Evolutionary conservation across 441 rosid species (phyloP).

Genomic region (Breynia disticha): DNA sequence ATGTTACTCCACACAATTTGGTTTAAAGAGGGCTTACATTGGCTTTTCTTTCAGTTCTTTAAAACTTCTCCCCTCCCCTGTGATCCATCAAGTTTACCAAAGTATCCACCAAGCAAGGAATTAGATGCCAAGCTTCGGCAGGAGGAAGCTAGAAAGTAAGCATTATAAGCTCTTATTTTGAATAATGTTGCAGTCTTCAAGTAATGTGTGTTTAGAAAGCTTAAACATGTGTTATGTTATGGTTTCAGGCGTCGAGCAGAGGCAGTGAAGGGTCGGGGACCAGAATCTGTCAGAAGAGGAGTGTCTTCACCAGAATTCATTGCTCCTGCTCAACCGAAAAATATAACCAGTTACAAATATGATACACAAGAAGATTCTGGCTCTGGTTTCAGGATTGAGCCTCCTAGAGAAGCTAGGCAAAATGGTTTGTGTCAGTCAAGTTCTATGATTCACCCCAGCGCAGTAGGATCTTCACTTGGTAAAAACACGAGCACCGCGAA

Average conservation of each 20-base stretch:
- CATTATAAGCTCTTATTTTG: not conserved
- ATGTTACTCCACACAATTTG: no score
- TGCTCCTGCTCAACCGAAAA: conserved; percentile 37
- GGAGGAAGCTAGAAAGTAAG: conserved; percentile 62
- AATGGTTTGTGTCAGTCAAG: conserved; percentile 36
- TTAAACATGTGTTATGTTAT: conserved; percentile 5
- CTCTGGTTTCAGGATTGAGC: conserved; percentile 45
- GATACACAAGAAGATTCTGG: conserved; percentile 41
- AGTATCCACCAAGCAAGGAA: conserved; percentile 71
- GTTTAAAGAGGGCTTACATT: not conserved
- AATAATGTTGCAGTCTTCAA: no score
- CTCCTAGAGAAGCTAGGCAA: conserved; percentile 23
- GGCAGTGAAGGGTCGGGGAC: conserved; percentile 42
- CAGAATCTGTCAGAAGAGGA: conserved; percentile 50
- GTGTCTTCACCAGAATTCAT: conserved; percentile 52
- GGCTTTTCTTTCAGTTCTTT: conserved; percentile 46
- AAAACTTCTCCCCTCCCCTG: conserved; percentile 46
- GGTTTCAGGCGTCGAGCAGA: conserved; percentile 49
- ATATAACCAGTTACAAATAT: conserved; percentile 32
- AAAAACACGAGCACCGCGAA: conserved; percentile 21
- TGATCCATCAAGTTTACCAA: conserved; percentile 56
- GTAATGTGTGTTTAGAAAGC: not conserved
- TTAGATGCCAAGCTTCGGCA: conserved; percentile 55
- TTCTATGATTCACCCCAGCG: conserved; percentile 51
- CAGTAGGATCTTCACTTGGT: conserved; percentile 24